A percentile compares a stretch with the other conserved stretches of the same genome.
Evolutionary conservation across 257 asterid species (phyloP).

Genomic region (Scutellaria galericulata): DNA sequence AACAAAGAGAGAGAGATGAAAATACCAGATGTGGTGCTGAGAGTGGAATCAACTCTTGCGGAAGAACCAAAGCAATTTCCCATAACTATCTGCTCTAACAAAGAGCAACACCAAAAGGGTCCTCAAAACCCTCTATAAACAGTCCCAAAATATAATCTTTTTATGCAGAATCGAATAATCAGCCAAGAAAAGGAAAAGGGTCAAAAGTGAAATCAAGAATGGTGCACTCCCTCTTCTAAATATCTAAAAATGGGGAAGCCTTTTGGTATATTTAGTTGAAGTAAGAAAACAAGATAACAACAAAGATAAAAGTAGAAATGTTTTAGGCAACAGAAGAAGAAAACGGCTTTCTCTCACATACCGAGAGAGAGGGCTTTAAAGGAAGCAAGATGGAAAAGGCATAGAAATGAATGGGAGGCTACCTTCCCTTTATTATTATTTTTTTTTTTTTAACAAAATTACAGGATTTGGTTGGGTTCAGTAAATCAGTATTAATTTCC

Average conservation of each 20-base stretch:
- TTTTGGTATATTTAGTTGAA: slow-evolving; percentile 26
- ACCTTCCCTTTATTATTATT: slow-evolving; percentile 26
- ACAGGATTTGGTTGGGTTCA: slow-evolving; percentile 7
- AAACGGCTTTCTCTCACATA: slow-evolving; percentile 24
- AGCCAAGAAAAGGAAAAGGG: slow-evolving; percentile 25
- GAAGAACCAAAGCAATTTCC: slow-evolving; percentile 86
- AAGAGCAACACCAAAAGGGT: slow-evolving; percentile 33
- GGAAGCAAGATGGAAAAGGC: slow-evolving; percentile 53
- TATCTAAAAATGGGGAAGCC: slow-evolving; percentile 21
- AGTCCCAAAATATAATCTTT: not conserved
- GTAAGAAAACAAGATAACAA: slow-evolving; percentile 15
- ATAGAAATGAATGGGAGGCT: slow-evolving; percentile 39
- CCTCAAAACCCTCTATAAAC: slow-evolving; percentile 24
- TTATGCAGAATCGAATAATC: not conserved
- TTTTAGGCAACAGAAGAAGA: slow-evolving; percentile 31
- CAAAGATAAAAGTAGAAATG: slow-evolving; percentile 25
- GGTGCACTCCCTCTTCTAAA: slow-evolving; percentile 22
- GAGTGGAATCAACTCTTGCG: slow-evolving; percentile 81
- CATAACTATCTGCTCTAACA: slow-evolving; percentile 47
- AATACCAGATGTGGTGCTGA: slow-evolving; percentile 72
- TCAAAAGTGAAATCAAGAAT: slow-evolving; percentile 8
- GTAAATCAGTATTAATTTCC: not conserved
- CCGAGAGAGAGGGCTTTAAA: not conserved
- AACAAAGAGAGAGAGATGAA: not conserved
- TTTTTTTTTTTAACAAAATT: not conserved